Evolutionary conservation across 73 alveolate species (phyloP).

Genomic region (Halteria grandinella): DNA sequence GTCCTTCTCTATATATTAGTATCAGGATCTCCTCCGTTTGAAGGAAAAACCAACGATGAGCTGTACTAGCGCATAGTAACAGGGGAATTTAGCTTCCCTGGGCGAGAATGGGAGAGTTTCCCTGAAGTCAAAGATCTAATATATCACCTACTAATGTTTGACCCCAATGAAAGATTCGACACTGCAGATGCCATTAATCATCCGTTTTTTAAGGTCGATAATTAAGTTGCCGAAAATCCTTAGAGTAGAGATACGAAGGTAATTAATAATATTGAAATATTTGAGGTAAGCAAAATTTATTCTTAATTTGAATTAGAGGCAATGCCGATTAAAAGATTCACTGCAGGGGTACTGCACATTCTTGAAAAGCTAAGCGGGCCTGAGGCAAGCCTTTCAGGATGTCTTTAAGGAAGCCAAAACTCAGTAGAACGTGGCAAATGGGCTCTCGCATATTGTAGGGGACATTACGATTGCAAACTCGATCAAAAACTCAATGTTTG

Average conservation of each 20-base stretch:
- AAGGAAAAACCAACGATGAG: constrained; percentile 17
- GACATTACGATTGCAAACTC: too few species aligned
- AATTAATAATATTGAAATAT: constrained; percentile 19
- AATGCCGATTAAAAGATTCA: constrained; percentile 3
- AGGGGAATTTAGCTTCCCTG: constrained; percentile 39
- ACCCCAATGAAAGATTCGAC: constrained; percentile 41
- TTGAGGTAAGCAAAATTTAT: constrained; percentile 2
- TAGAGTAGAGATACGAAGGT: constrained; percentile 40
- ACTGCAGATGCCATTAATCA: constrained; percentile 44
- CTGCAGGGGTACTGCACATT: background rate
- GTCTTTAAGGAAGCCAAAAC: background rate
- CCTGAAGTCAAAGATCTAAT: constrained; percentile 34
- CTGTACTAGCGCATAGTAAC: background rate
- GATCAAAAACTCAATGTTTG: too few species aligned
- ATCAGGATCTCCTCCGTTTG: constrained; percentile 52
- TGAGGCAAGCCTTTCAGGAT: constrained; percentile 1
- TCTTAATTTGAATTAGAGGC: constrained; percentile 1
- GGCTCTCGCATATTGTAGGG: constrained; percentile 25
- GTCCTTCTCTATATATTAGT: constrained; percentile 17
- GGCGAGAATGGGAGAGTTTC: constrained; percentile 39
- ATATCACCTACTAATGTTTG: constrained; percentile 13
- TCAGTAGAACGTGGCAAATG: constrained; percentile 3
- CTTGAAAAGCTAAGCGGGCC: constrained; percentile 11
- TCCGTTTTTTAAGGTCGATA: constrained; percentile 1
- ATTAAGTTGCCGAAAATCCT: constrained; percentile 1